phyloP scores from a whole-genome alignment of 2,329 filamentous ascomycete genomes.

The Claviceps purpurea region DNA sequence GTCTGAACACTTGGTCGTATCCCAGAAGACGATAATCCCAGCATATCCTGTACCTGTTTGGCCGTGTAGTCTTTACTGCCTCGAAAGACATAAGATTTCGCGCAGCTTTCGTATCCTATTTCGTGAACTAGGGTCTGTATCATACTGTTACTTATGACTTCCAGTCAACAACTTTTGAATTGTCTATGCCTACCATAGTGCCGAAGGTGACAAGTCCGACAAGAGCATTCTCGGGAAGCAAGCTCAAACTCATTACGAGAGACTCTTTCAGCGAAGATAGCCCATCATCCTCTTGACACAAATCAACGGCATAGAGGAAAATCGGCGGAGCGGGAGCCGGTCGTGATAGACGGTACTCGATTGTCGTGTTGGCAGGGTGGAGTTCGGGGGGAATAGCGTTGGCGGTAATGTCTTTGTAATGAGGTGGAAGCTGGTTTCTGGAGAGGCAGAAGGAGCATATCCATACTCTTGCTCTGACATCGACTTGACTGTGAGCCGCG shows the following conservation, averaged over 20 bases:
- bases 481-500: slow-evolving; percentile 51
- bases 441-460: slow-evolving; percentile 82
- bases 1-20: slow-evolving; percentile 63
- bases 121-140: slow-evolving; percentile 80
- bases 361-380: slow-evolving; percentile 73
- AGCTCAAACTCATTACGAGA: slow-evolving; percentile 70
- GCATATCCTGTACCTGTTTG: slow-evolving; percentile 99
- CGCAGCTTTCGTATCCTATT: slow-evolving; percentile 93
- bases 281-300: slow-evolving; percentile 79
- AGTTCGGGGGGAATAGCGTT: slow-evolving; percentile 74
- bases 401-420: slow-evolving; percentile 82
- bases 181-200: slow-evolving; percentile 57
- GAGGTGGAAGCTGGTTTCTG: slow-evolving; percentile 66
- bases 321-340: slow-evolving; percentile 78
- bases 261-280: slow-evolving; percentile 74
- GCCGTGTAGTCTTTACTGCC: slow-evolving; percentile 97
- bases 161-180: not conserved
- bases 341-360: slow-evolving; percentile 70
- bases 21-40: slow-evolving; percentile 63
- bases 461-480: slow-evolving; percentile 73
- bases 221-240: slow-evolving; percentile 68
- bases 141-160: not conserved
- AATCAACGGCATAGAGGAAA: slow-evolving; percentile 78
- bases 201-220: slow-evolving; percentile 80
- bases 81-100: slow-evolving; percentile 96